These are phyloP conservation scores for Protea cynaroides DNA, from an alignment of 164 flowering plant genomes.

Conservation along the genomic window DNA sequence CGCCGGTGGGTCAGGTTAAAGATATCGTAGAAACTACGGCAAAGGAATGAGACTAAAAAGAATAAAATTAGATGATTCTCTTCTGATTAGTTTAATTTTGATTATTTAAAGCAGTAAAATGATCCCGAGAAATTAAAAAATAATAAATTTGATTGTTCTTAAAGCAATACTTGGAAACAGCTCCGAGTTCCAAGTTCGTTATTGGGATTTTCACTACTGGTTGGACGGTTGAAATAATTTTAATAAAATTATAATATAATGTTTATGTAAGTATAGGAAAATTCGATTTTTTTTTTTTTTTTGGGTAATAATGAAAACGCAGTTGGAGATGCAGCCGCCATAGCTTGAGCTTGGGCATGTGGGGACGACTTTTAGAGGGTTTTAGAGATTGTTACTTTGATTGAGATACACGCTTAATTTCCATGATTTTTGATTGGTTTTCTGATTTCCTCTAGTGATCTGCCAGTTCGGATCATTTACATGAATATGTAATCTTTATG, in stretches of 20 bases:
- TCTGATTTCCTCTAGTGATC: too few species aligned
- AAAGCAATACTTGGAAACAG: conserved; percentile 39
- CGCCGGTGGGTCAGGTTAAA: conserved; percentile 68
- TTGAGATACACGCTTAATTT: conserved; percentile 28
- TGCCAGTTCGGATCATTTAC: too few species aligned
- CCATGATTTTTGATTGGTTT: background rate
- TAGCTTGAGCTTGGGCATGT: conserved; percentile 31
- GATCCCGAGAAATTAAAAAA: conserved; percentile 45
- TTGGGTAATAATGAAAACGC: background rate
- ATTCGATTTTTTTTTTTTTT: background rate
- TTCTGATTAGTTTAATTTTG: background rate
- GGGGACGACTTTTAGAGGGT: conserved; percentile 20
- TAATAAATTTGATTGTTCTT: conserved; percentile 33
- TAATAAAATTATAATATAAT: background rate
- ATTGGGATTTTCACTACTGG: conserved; percentile 33
- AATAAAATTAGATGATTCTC: background rate
- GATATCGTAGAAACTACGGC: conserved; percentile 60
- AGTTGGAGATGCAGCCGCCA: conserved; percentile 40
- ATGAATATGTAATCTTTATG: too few species aligned
- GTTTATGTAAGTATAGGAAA: background rate
- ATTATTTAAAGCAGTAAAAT: conserved; percentile 25
- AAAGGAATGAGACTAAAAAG: conserved; percentile 24
- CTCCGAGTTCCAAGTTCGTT: conserved; percentile 19
- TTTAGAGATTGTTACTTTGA: conserved; percentile 13
- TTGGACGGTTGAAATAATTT: conserved; percentile 18